Conservation (phyloP, 176 grass and related monocot species). For the Cymbopogon citratus region DNA sequence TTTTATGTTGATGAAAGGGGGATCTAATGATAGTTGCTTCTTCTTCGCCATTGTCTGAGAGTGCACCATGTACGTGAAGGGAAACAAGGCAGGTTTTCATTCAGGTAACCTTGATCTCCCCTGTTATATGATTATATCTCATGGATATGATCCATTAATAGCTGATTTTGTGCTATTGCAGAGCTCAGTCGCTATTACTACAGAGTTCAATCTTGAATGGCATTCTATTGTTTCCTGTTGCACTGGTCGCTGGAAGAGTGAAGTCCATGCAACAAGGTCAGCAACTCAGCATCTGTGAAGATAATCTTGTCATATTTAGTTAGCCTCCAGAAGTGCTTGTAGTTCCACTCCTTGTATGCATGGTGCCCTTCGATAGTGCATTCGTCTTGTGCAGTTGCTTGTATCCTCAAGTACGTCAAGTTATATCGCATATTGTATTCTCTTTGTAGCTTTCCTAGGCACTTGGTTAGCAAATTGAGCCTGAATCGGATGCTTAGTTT, state of each 20-base stretch:
- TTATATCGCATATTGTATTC: background rate
- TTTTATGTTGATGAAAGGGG: constrained; percentile 32
- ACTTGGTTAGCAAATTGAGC: background rate
- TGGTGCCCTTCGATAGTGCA: constrained; percentile 34
- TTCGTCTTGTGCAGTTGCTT: background rate
- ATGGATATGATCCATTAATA: constrained; percentile 43
- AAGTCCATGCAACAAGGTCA: constrained; percentile 35
- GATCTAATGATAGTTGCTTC: background rate
- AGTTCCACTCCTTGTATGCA: constrained; percentile 51
- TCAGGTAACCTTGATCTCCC: constrained; percentile 47
- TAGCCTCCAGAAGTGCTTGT: constrained; percentile 43
- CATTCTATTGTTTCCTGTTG: constrained; percentile 31
- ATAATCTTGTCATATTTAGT: constrained; percentile 46
- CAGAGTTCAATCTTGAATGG: constrained; percentile 49
- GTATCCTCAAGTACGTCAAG: background rate
- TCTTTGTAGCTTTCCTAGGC: background rate
- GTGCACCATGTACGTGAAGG: constrained; percentile 39
- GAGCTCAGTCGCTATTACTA: constrained; percentile 45
- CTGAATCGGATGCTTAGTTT: background rate
- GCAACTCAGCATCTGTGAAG: constrained; percentile 52
- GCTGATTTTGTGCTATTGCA: constrained; percentile 39
- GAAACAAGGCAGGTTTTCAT: constrained; percentile 42
- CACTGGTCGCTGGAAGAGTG: constrained; percentile 38
- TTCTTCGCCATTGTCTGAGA: constrained; percentile 23
- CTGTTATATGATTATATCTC: constrained; percentile 58